Evolutionary conservation across 371 early-diverging fungal species (phyloP).

Genomic region (Saksenaea vasiformis): DNA sequence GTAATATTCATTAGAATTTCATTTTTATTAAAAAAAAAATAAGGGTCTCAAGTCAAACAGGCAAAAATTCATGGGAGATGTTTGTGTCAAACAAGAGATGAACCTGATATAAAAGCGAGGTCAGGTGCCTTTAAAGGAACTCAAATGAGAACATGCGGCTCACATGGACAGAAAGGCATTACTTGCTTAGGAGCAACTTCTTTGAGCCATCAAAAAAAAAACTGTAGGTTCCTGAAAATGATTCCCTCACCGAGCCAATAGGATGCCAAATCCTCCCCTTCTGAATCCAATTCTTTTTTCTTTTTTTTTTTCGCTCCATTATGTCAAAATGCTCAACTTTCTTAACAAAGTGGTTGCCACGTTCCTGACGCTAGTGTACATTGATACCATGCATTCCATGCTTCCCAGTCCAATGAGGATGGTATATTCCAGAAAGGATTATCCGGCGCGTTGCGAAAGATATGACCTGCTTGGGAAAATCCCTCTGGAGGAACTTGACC

Average conservation of each 20-base stretch:
- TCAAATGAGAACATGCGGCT: not conserved
- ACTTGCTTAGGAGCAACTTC: no score
- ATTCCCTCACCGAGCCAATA: no score
- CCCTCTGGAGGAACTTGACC: not conserved
- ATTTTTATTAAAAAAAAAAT: not conserved
- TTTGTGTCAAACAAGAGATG: not conserved
- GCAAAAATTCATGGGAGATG: no score
- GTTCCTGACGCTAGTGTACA: constrained; percentile 11
- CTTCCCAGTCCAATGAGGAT: constrained; percentile 47
- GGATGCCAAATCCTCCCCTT: no score
- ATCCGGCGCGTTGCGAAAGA: constrained; percentile 43
- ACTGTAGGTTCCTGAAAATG: no score
- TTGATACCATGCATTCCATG: constrained; percentile 47
- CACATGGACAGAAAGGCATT: no score
- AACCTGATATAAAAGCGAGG: not conserved
- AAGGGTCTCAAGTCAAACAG: not conserved
- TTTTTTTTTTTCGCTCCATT: no score
- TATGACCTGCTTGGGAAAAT: not conserved
- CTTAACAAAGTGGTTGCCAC: not conserved
- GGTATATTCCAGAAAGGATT: constrained; percentile 52
- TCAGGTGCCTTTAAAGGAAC: constrained; percentile 1
- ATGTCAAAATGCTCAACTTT: not conserved
- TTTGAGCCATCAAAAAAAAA: no score
- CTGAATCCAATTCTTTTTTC: no score
- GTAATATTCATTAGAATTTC: not conserved